Conservation (phyloP, 2,329 filamentous ascomycete genomes). For the Apiospora malaysiana region DNA sequence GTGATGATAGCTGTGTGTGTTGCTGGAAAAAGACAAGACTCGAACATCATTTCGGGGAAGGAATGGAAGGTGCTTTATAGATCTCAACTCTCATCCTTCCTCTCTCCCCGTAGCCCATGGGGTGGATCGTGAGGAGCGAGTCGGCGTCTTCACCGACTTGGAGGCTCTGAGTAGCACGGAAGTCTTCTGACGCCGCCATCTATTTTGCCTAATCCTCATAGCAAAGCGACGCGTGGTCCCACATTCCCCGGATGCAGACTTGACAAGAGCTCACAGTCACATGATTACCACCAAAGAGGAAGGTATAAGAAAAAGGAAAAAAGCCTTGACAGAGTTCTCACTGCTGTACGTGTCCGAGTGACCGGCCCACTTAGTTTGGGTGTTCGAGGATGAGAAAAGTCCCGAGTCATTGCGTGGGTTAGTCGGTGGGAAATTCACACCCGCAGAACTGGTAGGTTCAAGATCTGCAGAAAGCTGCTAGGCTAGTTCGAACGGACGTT, state of each 20-base stretch:
- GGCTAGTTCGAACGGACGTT: constrained; percentile 1
- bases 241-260: not conserved
- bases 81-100: not conserved
- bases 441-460: not conserved
- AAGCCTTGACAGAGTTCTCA: not conserved
- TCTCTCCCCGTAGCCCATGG: not conserved
- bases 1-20: not conserved
- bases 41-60: not conserved
- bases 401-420: constrained; percentile 1
- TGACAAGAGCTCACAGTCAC: not conserved
- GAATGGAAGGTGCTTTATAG: not conserved
- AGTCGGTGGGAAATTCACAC: not conserved
- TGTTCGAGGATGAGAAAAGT: not conserved
- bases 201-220: not conserved
- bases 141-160: not conserved
- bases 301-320: not conserved
- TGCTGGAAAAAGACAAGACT: not conserved
- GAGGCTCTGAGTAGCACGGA: not conserved
- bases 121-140: not conserved
- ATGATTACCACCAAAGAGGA: not conserved
- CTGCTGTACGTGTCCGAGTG: not conserved
- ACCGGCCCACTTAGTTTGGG: not conserved
- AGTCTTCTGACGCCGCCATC: not conserved
- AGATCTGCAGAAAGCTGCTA: not conserved
- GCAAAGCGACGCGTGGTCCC: not conserved